Base-by-base conservation (phyloP, 768 basidiomycete genomes). In the Cyclocybe aegerita region DNA sequence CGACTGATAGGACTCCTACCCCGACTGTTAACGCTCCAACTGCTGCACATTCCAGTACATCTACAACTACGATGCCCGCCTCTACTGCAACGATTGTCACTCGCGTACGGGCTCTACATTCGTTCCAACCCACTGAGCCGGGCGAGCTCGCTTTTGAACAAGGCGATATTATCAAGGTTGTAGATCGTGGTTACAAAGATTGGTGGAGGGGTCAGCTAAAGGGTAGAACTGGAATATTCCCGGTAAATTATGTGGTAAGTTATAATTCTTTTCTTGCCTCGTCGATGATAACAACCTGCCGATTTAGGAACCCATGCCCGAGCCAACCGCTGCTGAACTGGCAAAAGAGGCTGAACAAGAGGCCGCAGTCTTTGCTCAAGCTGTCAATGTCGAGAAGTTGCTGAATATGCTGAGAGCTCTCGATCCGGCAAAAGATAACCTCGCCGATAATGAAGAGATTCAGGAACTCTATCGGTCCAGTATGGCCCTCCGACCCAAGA, bases 171-270 rank as follows among this genome's bases (percentile, higher is more conserved):
- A 93, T 98, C 74, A 93, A 93, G 61, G 95, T 98, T 10, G 85
- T 98, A 16, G 93, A 97, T 65, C 82, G 93, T 17, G 88, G 87
- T 16, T 96, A 96, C 68, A 88, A 91, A 60, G 93, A 97, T 64
- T 98, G 96, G 96, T 98, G 94, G 93, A 72, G 92, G 16, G 96
- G 96, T 0, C 93, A 97, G 58, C 67, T 95, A 39, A 89, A 85
- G 61, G 94, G 92, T 0, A 74, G 90, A 50, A 93, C 93, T 2
- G 93, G 93, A 39, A 98, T 98, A 41, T 98, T 98, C 68, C 96
- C 96, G 0, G 92, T 96, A 14, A 97, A 96, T 66, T 97, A 98
- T 71, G 93, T 98, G 59, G 92, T 91, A 60, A 6, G 86, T 78
- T 34, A 52, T 35, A 23, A 52, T 38, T 52, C 36, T 39, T 40